Conservation (phyloP, 1,139 yeast genomes). For the Zygosaccharomyces pseudobailii region DNA sequence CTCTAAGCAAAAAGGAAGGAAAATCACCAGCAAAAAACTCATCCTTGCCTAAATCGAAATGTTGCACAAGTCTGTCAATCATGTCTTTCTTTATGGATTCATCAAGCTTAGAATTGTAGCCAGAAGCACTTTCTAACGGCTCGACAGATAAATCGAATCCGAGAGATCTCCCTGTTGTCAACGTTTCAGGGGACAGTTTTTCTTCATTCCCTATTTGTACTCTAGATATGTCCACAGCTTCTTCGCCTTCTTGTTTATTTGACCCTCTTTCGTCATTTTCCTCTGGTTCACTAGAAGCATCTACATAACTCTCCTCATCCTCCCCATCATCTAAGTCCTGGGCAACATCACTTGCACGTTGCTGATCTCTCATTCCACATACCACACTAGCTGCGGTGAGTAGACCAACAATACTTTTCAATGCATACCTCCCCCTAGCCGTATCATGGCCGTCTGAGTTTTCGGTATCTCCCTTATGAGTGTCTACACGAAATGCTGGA, state of each 20-base stretch:
- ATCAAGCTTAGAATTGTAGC: neutral
- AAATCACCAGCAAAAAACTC: conserved; percentile 55
- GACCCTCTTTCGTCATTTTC: conserved; percentile 8
- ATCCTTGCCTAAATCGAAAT: conserved; percentile 42
- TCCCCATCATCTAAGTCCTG: conserved; percentile 15
- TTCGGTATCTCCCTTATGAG: conserved; percentile 7
- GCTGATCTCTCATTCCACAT: conserved; percentile 40
- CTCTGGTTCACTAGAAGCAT: conserved; percentile 16
- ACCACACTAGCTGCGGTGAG: conserved; percentile 51
- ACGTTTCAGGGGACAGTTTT: neutral
- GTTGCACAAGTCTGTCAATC: conserved; percentile 33
- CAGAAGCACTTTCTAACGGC: neutral
- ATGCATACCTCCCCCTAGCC: conserved; percentile 39
- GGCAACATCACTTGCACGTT: conserved; percentile 25
- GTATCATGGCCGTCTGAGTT: conserved; percentile 27
- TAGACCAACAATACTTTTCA: conserved; percentile 46
- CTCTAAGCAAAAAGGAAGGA: conserved; percentile 76
- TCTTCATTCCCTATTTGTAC: neutral
- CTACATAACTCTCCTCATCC: conserved; percentile 16
- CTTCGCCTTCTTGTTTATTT: conserved; percentile 3
- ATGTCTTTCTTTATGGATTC: conserved; percentile 22
- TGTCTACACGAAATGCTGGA: neutral
- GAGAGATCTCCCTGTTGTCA: neutral
- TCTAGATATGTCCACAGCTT: neutral
- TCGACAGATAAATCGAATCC: conserved; percentile 1